Percentiles rank a stretch among this genome's conserved stretches.
phyloP scores from a whole-genome alignment of 2,329 filamentous ascomycete species.

The Podosphaera fusca region DNA sequence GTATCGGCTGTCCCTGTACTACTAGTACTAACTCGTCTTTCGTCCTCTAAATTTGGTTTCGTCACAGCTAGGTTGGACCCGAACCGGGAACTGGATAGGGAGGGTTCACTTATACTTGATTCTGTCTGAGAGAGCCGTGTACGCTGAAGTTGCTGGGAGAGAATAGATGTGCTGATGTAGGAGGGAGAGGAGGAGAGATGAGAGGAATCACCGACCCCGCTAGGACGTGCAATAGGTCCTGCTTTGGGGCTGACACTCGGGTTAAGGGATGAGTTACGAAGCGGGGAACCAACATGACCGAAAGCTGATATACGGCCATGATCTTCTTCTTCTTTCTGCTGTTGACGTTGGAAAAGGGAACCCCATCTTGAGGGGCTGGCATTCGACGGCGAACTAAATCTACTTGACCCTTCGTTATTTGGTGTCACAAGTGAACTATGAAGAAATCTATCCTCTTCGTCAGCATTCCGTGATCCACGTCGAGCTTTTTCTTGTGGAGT shows the following conservation, averaged over 20 bases:
- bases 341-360: constrained; percentile 34
- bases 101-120: constrained; percentile 20
- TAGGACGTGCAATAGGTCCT: constrained; percentile 20
- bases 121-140: constrained; percentile 27
- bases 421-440: constrained; percentile 20
- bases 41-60: constrained; percentile 21
- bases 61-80: constrained; percentile 19
- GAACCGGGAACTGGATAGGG: constrained; percentile 25
- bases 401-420: constrained; percentile 24
- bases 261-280: constrained; percentile 38
- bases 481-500: constrained; percentile 45
- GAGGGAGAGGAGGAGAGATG: constrained; percentile 15
- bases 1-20: constrained; percentile 23
- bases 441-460: constrained; percentile 23
- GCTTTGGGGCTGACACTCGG: constrained; percentile 23
- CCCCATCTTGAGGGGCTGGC: constrained; percentile 39
- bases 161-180: constrained; percentile 27
- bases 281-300: constrained; percentile 40
- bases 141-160: constrained; percentile 38
- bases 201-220: constrained; percentile 13
- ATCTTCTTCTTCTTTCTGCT: constrained; percentile 27
- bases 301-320: constrained; percentile 29
- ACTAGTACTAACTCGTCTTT: constrained; percentile 35
- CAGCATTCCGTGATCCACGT: constrained; percentile 36
- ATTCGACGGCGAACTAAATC: constrained; percentile 35